A percentile compares a stretch with the other conserved stretches of the same genome.
These are phyloP conservation scores for Sporothrix globosa DNA, from an alignment of 2,329 filamentous ascomycete genomes.

Conservation along the genomic window DNA sequence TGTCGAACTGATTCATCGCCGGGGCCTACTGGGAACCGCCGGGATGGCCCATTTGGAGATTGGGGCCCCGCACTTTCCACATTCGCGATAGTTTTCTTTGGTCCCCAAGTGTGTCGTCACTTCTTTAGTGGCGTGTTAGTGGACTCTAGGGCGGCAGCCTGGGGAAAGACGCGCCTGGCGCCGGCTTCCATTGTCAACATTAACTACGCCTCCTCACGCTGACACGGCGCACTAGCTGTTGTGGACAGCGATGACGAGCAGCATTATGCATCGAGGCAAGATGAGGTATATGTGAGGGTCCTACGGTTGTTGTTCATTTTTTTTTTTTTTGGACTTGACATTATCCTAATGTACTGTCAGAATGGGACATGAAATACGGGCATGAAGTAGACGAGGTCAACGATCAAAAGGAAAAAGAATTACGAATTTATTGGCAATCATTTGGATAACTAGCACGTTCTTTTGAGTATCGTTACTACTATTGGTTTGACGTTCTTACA, in stretches of 20 bases:
- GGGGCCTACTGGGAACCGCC: not conserved
- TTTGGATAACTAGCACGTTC: not conserved
- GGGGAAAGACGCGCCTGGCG: not conserved
- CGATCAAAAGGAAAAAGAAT: not conserved
- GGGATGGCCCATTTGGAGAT: constrained; percentile 19
- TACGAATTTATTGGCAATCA: not conserved
- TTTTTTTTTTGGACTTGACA: not conserved
- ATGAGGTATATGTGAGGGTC: not conserved
- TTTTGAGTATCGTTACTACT: too few relatives aligned
- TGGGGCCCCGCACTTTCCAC: constrained; percentile 18
- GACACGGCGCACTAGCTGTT: constrained; percentile 12
- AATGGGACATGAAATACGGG: not conserved
- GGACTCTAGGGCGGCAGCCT: not conserved
- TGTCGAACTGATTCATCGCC: constrained; percentile 3
- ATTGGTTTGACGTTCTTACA: not conserved
- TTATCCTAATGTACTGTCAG: not conserved
- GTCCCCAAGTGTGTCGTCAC: not conserved
- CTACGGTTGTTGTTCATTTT: not conserved
- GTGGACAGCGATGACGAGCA: constrained; percentile 12
- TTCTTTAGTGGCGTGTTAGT: constrained; percentile 10
- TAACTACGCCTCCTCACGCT: not conserved
- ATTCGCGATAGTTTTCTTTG: not conserved
- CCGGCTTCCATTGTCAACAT: not conserved
- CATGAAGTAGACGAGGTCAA: constrained; percentile 8
- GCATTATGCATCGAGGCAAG: not conserved